Evolutionary conservation across 495 filamentous ascomycete genomes (phyloP).

Genomic region (Penicillium canariense): DNA sequence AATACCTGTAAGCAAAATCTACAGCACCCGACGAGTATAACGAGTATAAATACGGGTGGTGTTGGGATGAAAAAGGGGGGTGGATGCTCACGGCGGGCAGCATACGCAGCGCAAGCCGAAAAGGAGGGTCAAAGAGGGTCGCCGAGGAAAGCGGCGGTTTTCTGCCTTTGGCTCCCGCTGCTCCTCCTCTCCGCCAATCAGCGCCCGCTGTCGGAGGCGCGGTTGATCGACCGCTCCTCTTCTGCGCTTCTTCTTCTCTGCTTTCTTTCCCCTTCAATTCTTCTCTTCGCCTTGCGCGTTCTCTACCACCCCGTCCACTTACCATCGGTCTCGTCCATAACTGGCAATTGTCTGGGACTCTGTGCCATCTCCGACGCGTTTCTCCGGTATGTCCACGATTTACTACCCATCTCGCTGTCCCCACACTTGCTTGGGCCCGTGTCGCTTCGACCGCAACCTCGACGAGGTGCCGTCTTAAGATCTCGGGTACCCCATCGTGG

Average conservation of each 20-base stretch:
- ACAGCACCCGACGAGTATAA: slow-evolving; percentile 36
- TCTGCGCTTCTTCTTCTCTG: slow-evolving; percentile 30
- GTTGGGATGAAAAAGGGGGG: slow-evolving; percentile 20
- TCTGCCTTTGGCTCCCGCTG: slow-evolving; percentile 34
- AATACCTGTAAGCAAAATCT: slow-evolving; percentile 12
- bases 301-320: slow-evolving; percentile 4
- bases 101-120: slow-evolving; percentile 1
- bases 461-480: background rate
- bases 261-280: slow-evolving; percentile 28
- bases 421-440: background rate
- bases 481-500: background rate
- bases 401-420: slow-evolving; percentile 1
- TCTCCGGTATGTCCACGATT: slow-evolving; percentile 20
- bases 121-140: slow-evolving; percentile 16
- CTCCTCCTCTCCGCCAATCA: slow-evolving; percentile 50
- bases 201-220: slow-evolving; percentile 21
- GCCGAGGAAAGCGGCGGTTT: slow-evolving; percentile 12
- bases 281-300: slow-evolving; percentile 23
- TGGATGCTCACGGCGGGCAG: slow-evolving; percentile 2
- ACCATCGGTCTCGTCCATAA: background rate
- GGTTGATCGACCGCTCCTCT: slow-evolving; percentile 44
- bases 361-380: slow-evolving; percentile 20
- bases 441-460: slow-evolving; percentile 10
- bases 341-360: slow-evolving; percentile 3
- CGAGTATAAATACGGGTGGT: slow-evolving; percentile 37